These are phyloP conservation scores for Bruguiera sexangula DNA, from an alignment of 345 rosid genomes.

Conservation along the genomic window DNA sequence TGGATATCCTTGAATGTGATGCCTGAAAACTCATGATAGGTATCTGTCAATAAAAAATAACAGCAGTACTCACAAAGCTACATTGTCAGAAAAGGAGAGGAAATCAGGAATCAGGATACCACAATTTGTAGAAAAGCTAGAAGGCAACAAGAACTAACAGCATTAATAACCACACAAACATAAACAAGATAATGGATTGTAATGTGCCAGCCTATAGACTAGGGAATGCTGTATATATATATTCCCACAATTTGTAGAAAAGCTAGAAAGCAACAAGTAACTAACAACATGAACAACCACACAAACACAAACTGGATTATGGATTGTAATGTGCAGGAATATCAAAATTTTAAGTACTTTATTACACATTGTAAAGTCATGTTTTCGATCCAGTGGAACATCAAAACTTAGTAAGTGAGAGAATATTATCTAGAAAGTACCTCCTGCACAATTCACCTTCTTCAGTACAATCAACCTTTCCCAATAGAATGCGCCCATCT, in stretches of 20 bases:
- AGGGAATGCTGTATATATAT: too few species aligned
- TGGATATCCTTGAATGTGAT: conserved; percentile 96
- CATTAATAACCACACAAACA: too few species aligned
- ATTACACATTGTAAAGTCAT: background rate
- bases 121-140: background rate
- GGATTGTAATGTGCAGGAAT: too few species aligned
- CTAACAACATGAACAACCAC: too few species aligned
- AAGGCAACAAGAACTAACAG: background rate
- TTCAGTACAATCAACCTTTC: conserved; percentile 81
- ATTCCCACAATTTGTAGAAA: too few species aligned
- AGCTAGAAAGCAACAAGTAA: too few species aligned
- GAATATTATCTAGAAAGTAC: conserved; percentile 38
- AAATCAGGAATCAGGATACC: background rate
- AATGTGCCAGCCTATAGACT: too few species aligned
- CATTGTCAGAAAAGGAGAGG: background rate
- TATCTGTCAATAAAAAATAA: background rate
- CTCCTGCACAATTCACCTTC: conserved; percentile 83
- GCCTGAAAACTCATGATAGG: conserved; percentile 42
- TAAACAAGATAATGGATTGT: too few species aligned
- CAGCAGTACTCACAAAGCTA: background rate
- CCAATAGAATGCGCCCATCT: conserved; percentile 88
- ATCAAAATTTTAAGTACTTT: too few species aligned
- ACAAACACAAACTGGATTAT: too few species aligned
- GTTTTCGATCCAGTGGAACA: background rate
- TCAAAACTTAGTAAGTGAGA: conserved; percentile 12